Percentiles rank a stretch among this genome's conserved stretches.
Conservation (phyloP, 1,139 yeast genomes). For the Zygoascus meyerae region DNA sequence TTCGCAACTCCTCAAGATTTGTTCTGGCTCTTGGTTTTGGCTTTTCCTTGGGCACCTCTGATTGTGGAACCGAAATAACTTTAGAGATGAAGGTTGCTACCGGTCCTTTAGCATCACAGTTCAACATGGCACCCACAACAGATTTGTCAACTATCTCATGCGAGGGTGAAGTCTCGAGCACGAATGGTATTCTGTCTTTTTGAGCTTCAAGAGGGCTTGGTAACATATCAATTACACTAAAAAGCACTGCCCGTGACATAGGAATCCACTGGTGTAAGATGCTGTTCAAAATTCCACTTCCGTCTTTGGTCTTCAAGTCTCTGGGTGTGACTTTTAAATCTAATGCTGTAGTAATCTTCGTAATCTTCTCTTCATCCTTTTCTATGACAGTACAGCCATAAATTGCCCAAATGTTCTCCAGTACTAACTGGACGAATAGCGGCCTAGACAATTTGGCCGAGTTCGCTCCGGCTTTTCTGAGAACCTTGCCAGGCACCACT, state of each 20-base stretch:
- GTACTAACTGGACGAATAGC: slow-evolving; percentile 75
- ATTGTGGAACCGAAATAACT: slow-evolving; percentile 75
- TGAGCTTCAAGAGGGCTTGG: slow-evolving; percentile 85
- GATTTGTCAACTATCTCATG: slow-evolving; percentile 45
- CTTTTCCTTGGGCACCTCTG: slow-evolving; percentile 62
- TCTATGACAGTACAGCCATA: slow-evolving; percentile 66
- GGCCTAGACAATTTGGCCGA: slow-evolving; percentile 51
- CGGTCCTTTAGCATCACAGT: slow-evolving; percentile 60
- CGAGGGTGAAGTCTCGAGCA: slow-evolving; percentile 55
- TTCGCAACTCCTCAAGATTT: slow-evolving; percentile 53
- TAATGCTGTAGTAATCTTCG: slow-evolving; percentile 66
- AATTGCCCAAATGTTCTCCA: slow-evolving; percentile 90
- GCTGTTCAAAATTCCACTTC: slow-evolving; percentile 53
- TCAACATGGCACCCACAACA: slow-evolving; percentile 51
- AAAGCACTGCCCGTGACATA: slow-evolving; percentile 73
- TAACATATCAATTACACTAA: slow-evolving; percentile 76
- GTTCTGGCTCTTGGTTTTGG: slow-evolving; percentile 21
- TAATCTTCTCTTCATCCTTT: slow-evolving; percentile 64
- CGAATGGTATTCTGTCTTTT: slow-evolving; percentile 57
- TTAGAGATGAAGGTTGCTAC: slow-evolving; percentile 85
- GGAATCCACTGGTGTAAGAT: slow-evolving; percentile 95
- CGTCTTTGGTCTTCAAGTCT: slow-evolving; percentile 76
- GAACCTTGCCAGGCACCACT: slow-evolving; percentile 39
- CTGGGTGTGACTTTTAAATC: slow-evolving; percentile 65
- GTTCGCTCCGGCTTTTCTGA: slow-evolving; percentile 42